Evolutionary conservation across 2,329 filamentous ascomycete genomes (phyloP), one percentile per base, ranked within the genome.

Genomic region (Diaporthe nobilis): DNA sequence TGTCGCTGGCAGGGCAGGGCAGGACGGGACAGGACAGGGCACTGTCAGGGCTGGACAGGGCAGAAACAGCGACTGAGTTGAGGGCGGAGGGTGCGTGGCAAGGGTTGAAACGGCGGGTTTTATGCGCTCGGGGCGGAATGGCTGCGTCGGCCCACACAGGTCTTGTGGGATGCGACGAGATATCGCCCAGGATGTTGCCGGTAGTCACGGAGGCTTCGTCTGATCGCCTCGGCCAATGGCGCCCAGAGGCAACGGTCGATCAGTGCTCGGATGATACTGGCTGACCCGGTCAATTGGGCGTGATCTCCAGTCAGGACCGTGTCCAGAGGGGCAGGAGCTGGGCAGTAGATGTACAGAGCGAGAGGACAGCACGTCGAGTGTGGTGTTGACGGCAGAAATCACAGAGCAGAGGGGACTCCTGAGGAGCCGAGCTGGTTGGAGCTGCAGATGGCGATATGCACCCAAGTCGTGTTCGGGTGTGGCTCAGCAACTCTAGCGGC

Each of bases 61-160:
- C 63, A 67, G 63, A 37, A 37, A 20, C 44, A 37, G 65, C 63
- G 47, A 39, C 47, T 42, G 49, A 55, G 47, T 22, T 42, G 49
- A 55, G 34, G 49, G 34, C 47, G 65, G 49, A 55, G 47, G 34
- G 37, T 55, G 65, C n/a, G 65, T 70, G 65, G 65, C 65, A 70
- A 70, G 65, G 65, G 65, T 70, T 70, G 47, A 70, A 70, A 70
- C 65, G 65, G 65, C 65, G 65, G 49, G 65, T 70, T 55, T 70
- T 70, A 70, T 68, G 63, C 49, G 65, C 65, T 70, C 65, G 65
- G 65, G 65, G 65, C 65, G 65, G 65, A 70, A 70, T 70, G 65
- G 65, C 65, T 70, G 65, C 65, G 65, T 55, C 49, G 65, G 65
- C 34, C 65, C 65, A 68, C 63, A 68, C 34, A 55, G 49, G 65